Conservation (phyloP, 2,329 filamentous ascomycete genomes). For the Stemphylium lycopersici region DNA sequence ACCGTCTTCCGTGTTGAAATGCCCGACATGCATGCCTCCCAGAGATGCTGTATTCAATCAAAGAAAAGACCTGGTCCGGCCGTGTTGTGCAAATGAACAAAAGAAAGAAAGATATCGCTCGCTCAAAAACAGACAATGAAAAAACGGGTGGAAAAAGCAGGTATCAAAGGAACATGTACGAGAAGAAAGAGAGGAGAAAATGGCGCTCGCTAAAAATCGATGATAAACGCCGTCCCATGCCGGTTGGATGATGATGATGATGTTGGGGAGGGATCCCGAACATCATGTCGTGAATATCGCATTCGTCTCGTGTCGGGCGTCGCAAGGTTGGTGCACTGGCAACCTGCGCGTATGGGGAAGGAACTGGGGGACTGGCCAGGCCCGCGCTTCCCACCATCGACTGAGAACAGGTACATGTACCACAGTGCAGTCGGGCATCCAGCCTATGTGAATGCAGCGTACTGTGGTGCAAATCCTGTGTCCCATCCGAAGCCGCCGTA, state of each 20-base stretch:
- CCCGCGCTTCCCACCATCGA: slow-evolving; percentile 48
- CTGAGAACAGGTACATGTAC: slow-evolving; percentile 29
- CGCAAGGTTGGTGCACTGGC: slow-evolving; percentile 49
- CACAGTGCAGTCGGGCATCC: slow-evolving; percentile 25
- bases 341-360: slow-evolving; percentile 36
- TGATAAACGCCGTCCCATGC: slow-evolving; percentile 64
- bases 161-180: slow-evolving; percentile 48
- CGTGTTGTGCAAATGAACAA: slow-evolving; percentile 31
- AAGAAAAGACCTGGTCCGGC: slow-evolving; percentile 48
- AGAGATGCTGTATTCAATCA: slow-evolving; percentile 50
- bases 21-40: slow-evolving; percentile 54
- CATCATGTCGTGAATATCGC: slow-evolving; percentile 53
- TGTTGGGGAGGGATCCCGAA: slow-evolving; percentile 39
- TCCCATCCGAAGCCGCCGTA: slow-evolving; percentile 85
- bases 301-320: slow-evolving; percentile 53
- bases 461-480: slow-evolving; percentile 76
- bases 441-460: slow-evolving; percentile 79
- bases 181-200: slow-evolving; percentile 42
- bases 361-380: slow-evolving; percentile 50
- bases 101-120: slow-evolving; percentile 44
- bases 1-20: slow-evolving; percentile 49
- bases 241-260: slow-evolving; percentile 50
- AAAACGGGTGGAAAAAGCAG: slow-evolving; percentile 45
- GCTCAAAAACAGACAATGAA: slow-evolving; percentile 50
- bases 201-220: slow-evolving; percentile 50